Evolutionary conservation across 306 rosid species (phyloP).

Genomic region (Cotoneaster glaucophyllus): DNA sequence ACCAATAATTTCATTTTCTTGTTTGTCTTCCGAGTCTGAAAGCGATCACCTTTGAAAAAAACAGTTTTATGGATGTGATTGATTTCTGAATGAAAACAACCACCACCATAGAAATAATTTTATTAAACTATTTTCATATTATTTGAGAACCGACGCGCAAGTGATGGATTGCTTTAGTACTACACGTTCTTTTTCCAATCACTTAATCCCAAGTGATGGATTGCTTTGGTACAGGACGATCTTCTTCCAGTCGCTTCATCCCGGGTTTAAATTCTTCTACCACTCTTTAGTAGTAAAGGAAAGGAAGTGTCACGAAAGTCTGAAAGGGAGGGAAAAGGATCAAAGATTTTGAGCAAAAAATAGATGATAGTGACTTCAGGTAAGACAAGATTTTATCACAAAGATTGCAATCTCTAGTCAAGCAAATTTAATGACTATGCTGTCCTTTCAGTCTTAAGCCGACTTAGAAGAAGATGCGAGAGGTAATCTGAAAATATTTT

Average conservation of each 20-base stretch:
- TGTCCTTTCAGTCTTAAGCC: slow-evolving; percentile 5
- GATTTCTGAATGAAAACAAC: neutral
- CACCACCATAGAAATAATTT: neutral
- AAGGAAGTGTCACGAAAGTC: neutral
- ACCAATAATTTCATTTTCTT: slow-evolving; percentile 13
- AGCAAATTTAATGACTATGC: neutral
- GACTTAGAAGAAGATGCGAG: slow-evolving; percentile 10
- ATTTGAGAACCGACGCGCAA: slow-evolving; percentile 1
- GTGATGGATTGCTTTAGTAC: neutral
- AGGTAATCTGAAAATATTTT: neutral
- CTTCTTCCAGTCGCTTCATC: neutral
- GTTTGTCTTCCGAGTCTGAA: neutral
- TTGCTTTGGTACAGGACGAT: too few species aligned
- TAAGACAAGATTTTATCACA: slow-evolving; percentile 16
- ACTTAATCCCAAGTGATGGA: neutral
- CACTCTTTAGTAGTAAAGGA: neutral
- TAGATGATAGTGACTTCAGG: neutral
- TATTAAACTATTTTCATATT: neutral
- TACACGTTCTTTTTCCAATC: too few species aligned
- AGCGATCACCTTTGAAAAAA: neutral
- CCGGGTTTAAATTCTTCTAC: too few species aligned
- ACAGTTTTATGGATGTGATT: neutral
- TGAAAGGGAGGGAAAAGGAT: slow-evolving; percentile 8
- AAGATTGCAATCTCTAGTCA: neutral
- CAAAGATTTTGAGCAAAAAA: neutral